Base-by-base conservation (phyloP, 495 filamentous ascomycete genomes). In the Penicillium steckii region DNA sequence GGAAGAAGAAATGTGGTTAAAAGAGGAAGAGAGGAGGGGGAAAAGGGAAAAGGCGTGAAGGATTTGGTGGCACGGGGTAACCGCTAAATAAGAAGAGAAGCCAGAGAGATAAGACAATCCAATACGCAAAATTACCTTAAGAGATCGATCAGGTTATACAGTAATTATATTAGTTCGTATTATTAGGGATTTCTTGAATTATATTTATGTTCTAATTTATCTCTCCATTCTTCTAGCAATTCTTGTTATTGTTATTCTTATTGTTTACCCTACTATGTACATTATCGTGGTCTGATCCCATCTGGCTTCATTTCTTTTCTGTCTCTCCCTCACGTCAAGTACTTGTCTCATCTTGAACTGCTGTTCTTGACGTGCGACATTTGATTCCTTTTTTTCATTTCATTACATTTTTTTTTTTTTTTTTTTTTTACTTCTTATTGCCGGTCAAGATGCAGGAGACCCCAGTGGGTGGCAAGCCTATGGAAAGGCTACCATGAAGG, bases 11-110 rank as follows among this genome's bases (percentile, higher is more conserved):
- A 41, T 27, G 30, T 47, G 56, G 45, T 55, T 52, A 57, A 61
- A 44, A 23, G 26, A 38, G 27, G 51, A 46, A 10, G 37, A 29
- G 43, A 52, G 51, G 54, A 26, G 32, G 30, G 48, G 32, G 33
- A 23, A 46, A 24, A 45, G 33, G 44, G 22, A 46, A 25, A 52
- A 32, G 37, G 18, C 38, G 37, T 10, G 30, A 46, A 33, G 35
- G 22, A 43, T 40, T 19, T 37, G 59, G 54, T 56, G 64, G 60
- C 57, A 62, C 60, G 56, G 61, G 60, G 62, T 60, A 64, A 57
- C 59, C 56, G 60, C 61, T 70, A 58, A 67, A 67, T 67, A 60
- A 57, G 51, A 63, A 65, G 35, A 4, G 35, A 12, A 19, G 17
- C 21, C 5, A 17, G 17, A 41, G 32, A 46, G 38, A 52, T 53